Evolutionary conservation across 2,329 filamentous ascomycete genomes (phyloP).

Genomic region (Pseudogymnoascus sp.): DNA sequence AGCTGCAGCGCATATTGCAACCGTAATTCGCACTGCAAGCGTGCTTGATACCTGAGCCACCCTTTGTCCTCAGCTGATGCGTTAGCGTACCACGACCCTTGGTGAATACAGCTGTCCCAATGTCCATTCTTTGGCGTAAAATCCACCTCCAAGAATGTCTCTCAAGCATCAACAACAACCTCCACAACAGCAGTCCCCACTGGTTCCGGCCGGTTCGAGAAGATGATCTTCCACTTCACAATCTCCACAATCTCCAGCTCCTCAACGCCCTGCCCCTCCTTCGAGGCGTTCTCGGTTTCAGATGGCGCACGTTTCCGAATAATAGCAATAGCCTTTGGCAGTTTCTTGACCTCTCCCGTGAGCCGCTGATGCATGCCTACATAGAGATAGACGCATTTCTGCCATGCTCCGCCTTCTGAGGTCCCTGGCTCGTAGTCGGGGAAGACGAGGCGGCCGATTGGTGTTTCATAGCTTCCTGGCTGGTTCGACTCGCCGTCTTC

Average conservation of each 20-base stretch:
- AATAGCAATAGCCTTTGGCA: conserved; percentile 72
- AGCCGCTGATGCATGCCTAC: conserved; percentile 84
- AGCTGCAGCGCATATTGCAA: background rate
- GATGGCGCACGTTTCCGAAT: conserved; percentile 47
- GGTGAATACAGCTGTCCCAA: background rate
- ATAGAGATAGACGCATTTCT: conserved; percentile 83
- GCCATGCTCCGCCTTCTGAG: conserved; percentile 62
- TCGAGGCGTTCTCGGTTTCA: conserved; percentile 1
- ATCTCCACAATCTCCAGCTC: conserved; percentile 81
- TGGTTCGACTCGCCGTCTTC: conserved; percentile 30
- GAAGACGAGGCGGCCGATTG: conserved; percentile 69
- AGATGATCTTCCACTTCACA: conserved; percentile 79
- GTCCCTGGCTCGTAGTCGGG: conserved; percentile 59
- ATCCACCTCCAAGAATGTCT: background rate
- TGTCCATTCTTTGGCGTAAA: background rate
- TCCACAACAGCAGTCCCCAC: conserved; percentile 42
- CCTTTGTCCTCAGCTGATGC: background rate
- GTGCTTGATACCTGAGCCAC: background rate
- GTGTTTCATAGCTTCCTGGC: conserved; percentile 33
- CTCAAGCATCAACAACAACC: background rate
- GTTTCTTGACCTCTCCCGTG: conserved; percentile 82
- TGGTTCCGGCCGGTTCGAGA: conserved; percentile 78
- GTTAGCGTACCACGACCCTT: background rate
- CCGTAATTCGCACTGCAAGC: background rate
- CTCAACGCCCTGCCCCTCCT: conserved; percentile 29